A percentile compares a stretch with the other conserved stretches of the same genome.
phyloP scores from a whole-genome alignment of 768 basidiomycete species.

The Chalciporus pseudorubinellus region DNA sequence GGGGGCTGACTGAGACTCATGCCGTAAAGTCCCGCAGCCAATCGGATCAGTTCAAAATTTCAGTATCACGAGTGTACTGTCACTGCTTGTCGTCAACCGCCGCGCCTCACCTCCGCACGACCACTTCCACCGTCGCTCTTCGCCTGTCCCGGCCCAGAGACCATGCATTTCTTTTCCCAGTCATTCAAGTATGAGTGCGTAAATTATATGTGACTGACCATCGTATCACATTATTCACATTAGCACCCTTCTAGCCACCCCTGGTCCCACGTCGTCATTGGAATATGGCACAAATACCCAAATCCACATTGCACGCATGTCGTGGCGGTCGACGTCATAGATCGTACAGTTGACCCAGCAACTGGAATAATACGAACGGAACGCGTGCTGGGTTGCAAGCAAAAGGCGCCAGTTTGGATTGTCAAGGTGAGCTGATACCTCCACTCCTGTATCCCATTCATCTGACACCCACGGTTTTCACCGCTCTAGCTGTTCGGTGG shows the following conservation, averaged over 20 bases:
- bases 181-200: constrained; percentile 81
- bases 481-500: constrained; percentile 75
- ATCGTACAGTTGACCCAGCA: constrained; percentile 76
- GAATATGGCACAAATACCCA: constrained; percentile 96
- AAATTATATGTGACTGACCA: neutral
- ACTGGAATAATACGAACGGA: constrained; percentile 93
- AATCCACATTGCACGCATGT: constrained; percentile 91
- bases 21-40: constrained; percentile 25
- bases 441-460: constrained; percentile 2
- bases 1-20: neutral
- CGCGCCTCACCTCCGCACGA: constrained; percentile 18
- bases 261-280: constrained; percentile 88
- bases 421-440: constrained; percentile 66
- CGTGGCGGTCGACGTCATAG: constrained; percentile 81
- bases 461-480: constrained; percentile 1
- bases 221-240: constrained; percentile 3
- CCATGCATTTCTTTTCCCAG: constrained; percentile 87
- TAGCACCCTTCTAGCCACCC: constrained; percentile 57
- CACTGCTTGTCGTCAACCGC: constrained; percentile 10
- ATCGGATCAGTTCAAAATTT: constrained; percentile 28
- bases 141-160: constrained; percentile 23
- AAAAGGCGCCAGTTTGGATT: constrained; percentile 89
- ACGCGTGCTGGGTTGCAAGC: constrained; percentile 86
- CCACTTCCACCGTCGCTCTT: constrained; percentile 19
- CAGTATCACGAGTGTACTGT: neutral